Conservation (phyloP, 345 rosid species). For the Combretum micranthum region DNA sequence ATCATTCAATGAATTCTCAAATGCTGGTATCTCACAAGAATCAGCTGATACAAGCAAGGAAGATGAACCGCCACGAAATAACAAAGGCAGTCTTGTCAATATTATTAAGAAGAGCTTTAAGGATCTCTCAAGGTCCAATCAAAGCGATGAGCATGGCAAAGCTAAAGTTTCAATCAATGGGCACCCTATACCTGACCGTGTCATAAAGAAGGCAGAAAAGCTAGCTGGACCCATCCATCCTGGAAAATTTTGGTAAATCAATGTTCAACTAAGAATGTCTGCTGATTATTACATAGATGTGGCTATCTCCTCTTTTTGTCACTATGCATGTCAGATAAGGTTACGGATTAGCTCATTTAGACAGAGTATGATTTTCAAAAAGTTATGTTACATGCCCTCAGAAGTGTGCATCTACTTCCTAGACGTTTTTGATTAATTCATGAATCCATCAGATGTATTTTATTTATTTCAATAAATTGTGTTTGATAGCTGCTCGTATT, state of each 20-base stretch:
- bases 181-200: constrained; percentile 49
- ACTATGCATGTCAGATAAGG: neutral
- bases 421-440: no score
- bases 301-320: neutral
- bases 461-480: no score
- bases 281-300: neutral
- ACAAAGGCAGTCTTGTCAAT: constrained; percentile 49
- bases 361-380: neutral
- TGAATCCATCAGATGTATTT: no score
- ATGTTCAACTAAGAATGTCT: neutral
- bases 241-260: constrained; percentile 75
- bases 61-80: constrained; percentile 36
- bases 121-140: constrained; percentile 59
- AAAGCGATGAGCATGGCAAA: constrained; percentile 44
- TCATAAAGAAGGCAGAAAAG: constrained; percentile 73
- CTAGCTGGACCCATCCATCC: constrained; percentile 73
- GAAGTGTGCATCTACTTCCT: no score
- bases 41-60: constrained; percentile 48
- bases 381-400: neutral
- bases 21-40: constrained; percentile 61
- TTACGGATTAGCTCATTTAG: neutral
- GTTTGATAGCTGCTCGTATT: no score
- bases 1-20: constrained; percentile 53
- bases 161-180: constrained; percentile 58
- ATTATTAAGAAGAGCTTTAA: constrained; percentile 73